A percentile compares a stretch with the other conserved stretches of the same genome.
These are phyloP conservation scores for Bipolaris sorokiniana DNA, from an alignment of 2,329 filamentous ascomycete species.

Conservation along the genomic window DNA sequence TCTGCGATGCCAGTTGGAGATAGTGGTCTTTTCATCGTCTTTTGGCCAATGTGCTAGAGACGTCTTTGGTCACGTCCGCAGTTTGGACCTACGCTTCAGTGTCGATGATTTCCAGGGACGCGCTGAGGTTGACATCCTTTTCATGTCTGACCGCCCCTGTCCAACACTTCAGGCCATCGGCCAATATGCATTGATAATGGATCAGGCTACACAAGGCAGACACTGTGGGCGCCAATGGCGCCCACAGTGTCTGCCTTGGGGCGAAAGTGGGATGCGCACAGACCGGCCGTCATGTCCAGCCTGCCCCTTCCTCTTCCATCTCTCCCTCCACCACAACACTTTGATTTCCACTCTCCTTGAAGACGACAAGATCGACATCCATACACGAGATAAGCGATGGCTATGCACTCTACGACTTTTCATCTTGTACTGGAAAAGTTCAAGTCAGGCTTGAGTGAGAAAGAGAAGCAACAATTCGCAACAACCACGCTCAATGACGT, in stretches of 20 bases:
- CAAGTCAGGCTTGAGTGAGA: constrained; percentile 7
- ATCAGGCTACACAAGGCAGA: neutral
- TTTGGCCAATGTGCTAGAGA: neutral
- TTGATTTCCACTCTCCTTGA: neutral
- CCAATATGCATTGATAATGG: neutral
- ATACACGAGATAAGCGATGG: neutral
- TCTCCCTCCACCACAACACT: neutral
- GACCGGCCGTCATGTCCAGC: neutral
- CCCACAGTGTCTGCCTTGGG: too few species aligned
- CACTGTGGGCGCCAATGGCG: neutral
- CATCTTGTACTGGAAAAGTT: constrained; percentile 14
- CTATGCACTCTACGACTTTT: neutral
- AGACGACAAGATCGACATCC: neutral
- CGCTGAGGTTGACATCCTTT: neutral
- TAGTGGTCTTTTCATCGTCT: neutral
- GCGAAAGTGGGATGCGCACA: neutral
- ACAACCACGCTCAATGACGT: constrained; percentile 28
- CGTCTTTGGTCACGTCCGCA: neutral
- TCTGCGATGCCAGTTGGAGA: neutral
- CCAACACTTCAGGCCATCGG: neutral
- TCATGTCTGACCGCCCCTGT: neutral
- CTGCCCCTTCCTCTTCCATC: neutral
- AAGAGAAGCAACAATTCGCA: constrained; percentile 16
- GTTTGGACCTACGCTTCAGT: neutral
- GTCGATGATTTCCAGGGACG: neutral